A percentile compares a stretch with the other conserved stretches of the same genome.
Evolutionary conservation across 2,329 filamentous ascomycete species (phyloP).

Genomic region (Beauveria sp.): DNA sequence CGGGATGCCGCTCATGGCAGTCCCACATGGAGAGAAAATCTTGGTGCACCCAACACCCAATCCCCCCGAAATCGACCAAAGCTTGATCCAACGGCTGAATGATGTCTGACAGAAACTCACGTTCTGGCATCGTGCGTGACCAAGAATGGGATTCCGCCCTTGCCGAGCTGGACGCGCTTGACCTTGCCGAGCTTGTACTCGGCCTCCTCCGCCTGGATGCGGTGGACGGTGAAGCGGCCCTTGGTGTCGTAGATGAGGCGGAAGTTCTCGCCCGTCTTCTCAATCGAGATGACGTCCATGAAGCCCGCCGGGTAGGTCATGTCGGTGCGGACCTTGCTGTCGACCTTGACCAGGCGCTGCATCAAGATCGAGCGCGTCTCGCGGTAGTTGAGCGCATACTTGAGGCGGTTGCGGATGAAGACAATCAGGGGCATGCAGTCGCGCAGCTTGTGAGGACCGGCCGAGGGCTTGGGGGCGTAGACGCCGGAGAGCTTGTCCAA

Average conservation of each 20-base stretch:
- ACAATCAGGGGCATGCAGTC: constrained; percentile 98
- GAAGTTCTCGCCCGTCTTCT: constrained; percentile 99
- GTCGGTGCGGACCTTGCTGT: constrained; percentile 99
- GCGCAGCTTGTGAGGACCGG: constrained; percentile 98
- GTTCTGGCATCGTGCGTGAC: constrained; percentile 99
- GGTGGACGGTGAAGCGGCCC: constrained; percentile 99
- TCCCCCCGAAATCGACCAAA: constrained; percentile 61
- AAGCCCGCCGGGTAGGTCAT: constrained; percentile 94
- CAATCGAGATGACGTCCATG: constrained; percentile 99
- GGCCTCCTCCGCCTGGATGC: constrained; percentile 96
- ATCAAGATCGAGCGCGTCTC: constrained; percentile 97
- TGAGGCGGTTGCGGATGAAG: constrained; percentile 94
- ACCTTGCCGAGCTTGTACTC: constrained; percentile 99
- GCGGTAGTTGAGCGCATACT: constrained; percentile 98
- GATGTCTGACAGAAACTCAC: constrained; percentile 94
- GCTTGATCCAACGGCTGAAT: constrained; percentile 99
- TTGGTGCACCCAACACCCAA: background rate
- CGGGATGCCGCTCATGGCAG: background rate
- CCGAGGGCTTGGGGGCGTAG: constrained; percentile 63
- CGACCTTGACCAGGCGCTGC: constrained; percentile 99
- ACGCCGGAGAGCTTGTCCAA: constrained; percentile 97
- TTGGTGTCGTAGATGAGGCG: constrained; percentile 99
- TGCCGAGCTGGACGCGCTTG: constrained; percentile 98
- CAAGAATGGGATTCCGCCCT: constrained; percentile 99
- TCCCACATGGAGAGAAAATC: background rate